phyloP scores from a whole-genome alignment of 805 yeast species.

The Nakazawaea ishiwadae region DNA sequence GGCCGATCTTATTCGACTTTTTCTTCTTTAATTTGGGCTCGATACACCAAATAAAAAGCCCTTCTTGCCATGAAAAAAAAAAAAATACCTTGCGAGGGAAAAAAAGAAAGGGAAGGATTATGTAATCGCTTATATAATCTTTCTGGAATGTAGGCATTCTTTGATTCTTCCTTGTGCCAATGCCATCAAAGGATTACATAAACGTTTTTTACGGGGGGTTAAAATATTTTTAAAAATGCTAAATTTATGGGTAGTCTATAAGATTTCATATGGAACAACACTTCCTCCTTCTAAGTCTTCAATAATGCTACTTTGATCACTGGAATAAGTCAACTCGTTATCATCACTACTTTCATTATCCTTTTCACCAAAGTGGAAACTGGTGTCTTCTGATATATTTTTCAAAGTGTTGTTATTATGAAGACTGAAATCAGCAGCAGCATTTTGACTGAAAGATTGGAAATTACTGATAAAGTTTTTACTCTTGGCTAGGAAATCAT shows the following conservation, averaged over 20 bases:
- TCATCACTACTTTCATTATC: constrained; percentile 13
- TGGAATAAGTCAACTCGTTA: constrained; percentile 7
- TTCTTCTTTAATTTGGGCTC: too few species aligned
- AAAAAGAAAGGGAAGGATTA: not conserved
- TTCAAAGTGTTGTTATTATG: constrained; percentile 20
- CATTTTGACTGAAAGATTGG: constrained; percentile 9
- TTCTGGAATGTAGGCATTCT: too few species aligned
- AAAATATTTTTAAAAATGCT: not conserved
- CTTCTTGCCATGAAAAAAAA: too few species aligned
- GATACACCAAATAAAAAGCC: too few species aligned
- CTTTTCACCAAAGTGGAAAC: constrained; percentile 11
- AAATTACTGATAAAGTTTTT: constrained; percentile 21
- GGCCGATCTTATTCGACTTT: too few species aligned
- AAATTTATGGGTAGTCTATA: not conserved
- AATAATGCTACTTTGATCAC: not conserved
- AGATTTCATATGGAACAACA: constrained; percentile 13
- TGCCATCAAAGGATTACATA: not conserved
- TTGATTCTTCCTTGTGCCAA: too few species aligned
- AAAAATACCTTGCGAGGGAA: too few species aligned
- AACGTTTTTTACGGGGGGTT: not conserved
- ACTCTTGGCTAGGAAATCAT: constrained; percentile 22
- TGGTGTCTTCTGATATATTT: constrained; percentile 13
- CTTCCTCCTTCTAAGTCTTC: constrained; percentile 23
- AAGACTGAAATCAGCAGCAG: too few species aligned
- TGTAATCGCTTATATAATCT: not conserved